A percentile compares a stretch with the other conserved stretches of the same genome.
phyloP scores from a whole-genome alignment of 2,329 filamentous ascomycete species.

The Cryphonectria parasitica region DNA sequence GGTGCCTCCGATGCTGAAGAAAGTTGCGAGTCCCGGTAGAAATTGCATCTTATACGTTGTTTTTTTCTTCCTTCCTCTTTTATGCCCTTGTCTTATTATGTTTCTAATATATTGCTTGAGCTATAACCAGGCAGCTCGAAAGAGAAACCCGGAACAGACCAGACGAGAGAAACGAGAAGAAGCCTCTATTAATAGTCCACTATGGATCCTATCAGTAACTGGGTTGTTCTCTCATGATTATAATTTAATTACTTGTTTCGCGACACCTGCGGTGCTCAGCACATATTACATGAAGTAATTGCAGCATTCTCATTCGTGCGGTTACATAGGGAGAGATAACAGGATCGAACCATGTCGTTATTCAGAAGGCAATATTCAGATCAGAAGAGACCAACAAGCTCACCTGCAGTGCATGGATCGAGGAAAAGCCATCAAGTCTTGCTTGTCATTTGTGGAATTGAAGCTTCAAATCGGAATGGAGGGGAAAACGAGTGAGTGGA shows the following conservation, averaged over 20 bases:
- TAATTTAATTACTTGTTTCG: not conserved
- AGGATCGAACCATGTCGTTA: not conserved
- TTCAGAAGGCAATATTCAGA: not conserved
- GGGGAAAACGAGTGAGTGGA: not conserved
- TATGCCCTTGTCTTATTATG: not conserved
- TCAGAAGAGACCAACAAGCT: not conserved
- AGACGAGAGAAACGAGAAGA: not conserved
- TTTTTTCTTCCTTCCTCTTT: not conserved
- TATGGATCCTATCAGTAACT: not conserved
- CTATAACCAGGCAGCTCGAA: not conserved
- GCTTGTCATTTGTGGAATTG: conserved; percentile 25
- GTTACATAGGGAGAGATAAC: not conserved
- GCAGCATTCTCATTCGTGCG: conserved; percentile 18
- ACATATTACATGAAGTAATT: not conserved
- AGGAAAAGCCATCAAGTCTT: not conserved
- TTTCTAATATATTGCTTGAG: too few species aligned
- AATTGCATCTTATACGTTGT: conserved; percentile 6
- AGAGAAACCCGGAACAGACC: not conserved
- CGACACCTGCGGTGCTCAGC: too few species aligned
- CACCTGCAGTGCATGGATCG: not conserved
- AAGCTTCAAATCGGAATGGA: conserved; percentile 3
- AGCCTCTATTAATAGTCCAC: not conserved
- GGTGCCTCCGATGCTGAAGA: conserved; percentile 29
- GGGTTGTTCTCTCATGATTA: too few species aligned
- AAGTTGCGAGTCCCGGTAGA: conserved; percentile 26